These are phyloP conservation scores for Hanseniaspora singularis DNA, from an alignment of 805 yeast species.

Conservation along the genomic window DNA sequence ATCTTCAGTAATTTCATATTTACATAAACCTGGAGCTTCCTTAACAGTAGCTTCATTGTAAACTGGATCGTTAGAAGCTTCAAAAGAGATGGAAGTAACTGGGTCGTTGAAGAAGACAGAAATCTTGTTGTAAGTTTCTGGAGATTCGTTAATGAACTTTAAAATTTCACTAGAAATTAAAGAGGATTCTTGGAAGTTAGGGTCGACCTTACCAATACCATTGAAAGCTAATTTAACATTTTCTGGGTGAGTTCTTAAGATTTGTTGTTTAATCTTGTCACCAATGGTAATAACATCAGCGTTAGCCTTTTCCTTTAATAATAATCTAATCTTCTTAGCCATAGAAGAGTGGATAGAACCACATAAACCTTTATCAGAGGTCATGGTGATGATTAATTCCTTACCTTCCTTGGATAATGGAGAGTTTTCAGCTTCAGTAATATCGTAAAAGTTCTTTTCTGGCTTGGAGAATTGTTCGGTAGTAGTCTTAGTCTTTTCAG, in stretches of 20 bases:
- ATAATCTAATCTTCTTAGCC: conserved; percentile 72
- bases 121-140: conserved; percentile 49
- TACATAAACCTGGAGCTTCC: conserved; percentile 72
- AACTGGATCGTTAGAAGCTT: conserved; percentile 60
- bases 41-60: conserved; percentile 62
- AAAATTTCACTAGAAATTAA: conserved; percentile 75
- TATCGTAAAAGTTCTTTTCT: conserved; percentile 64
- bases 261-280: conserved; percentile 85
- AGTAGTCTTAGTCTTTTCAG: conserved; percentile 85
- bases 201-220: conserved; percentile 95
- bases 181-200: conserved; percentile 82
- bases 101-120: conserved; percentile 82
- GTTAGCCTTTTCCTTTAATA: conserved; percentile 48
- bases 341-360: conserved; percentile 96
- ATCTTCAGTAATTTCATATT: conserved; percentile 67
- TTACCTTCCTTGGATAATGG: conserved; percentile 41
- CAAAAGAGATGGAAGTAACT: conserved; percentile 77
- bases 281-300: conserved; percentile 81
- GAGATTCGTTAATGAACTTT: conserved; percentile 30
- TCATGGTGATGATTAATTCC: conserved; percentile 72
- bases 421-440: conserved; percentile 56
- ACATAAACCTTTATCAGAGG: conserved; percentile 97
- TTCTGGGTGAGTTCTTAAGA: conserved; percentile 67
- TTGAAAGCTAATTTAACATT: conserved; percentile 63
- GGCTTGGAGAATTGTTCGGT: conserved; percentile 76